phyloP scores from a whole-genome alignment of 225 moss, liverwort and hornwort species.

The Polytrichum commune region DNA sequence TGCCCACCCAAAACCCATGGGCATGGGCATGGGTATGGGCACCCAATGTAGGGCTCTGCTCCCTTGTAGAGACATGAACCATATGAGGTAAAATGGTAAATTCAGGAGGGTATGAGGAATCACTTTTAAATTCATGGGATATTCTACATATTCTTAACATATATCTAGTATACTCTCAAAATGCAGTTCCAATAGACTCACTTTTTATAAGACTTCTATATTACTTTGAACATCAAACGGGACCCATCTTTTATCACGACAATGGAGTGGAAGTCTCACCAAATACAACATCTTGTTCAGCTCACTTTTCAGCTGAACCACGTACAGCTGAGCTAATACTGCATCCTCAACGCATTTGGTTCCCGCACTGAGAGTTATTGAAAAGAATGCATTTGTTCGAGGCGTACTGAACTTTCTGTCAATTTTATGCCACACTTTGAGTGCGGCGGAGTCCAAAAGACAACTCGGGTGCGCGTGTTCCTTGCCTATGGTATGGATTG shows the following conservation, averaged over 20 bases:
- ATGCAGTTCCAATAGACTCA: not conserved
- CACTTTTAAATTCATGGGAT: no score
- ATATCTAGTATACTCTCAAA: not conserved
- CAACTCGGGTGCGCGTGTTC: slow-evolving; percentile 27
- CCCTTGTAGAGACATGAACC: no score
- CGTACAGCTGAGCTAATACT: slow-evolving; percentile 37
- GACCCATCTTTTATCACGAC: not conserved
- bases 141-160: not conserved
- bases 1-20: no score
- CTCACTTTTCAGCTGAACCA: slow-evolving; percentile 14
- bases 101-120: no score
- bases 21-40: no score
- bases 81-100: no score
- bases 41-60: no score
- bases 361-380: slow-evolving; percentile 31
- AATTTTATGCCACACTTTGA: slow-evolving; percentile 47
- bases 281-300: slow-evolving; percentile 39
- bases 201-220: not conserved
- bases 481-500: not conserved
- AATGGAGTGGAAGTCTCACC: slow-evolving; percentile 20
- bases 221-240: not conserved
- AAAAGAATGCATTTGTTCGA: slow-evolving; percentile 28
- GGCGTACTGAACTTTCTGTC: slow-evolving; percentile 39
- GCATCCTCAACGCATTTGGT: slow-evolving; percentile 25
- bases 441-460: slow-evolving; percentile 35